Evolutionary conservation across 768 basidiomycete genomes (phyloP).

Genomic region (Strobilomyces echinocephalus): DNA sequence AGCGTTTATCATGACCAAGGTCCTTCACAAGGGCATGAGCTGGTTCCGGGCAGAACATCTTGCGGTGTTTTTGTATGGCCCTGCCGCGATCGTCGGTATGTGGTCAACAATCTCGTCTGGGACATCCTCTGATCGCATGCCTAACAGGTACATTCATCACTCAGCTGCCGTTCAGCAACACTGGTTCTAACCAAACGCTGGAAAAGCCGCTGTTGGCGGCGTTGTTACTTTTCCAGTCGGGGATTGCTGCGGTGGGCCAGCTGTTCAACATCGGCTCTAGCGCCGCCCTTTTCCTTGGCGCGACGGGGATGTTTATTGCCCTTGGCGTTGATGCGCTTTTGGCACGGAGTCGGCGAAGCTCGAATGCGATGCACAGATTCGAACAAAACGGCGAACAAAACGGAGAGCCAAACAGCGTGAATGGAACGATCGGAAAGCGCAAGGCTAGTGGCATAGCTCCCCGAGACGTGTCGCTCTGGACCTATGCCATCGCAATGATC

Average conservation of each 20-base stretch:
- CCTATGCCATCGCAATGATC: slow-evolving; percentile 58
- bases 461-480: slow-evolving; percentile 47
- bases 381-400: neutral
- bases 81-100: slow-evolving; percentile 68
- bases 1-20: slow-evolving; percentile 61
- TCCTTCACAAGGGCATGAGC: slow-evolving; percentile 67
- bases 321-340: slow-evolving; percentile 50
- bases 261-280: slow-evolving; percentile 68
- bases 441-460: slow-evolving; percentile 7
- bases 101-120: neutral
- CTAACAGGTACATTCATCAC: slow-evolving; percentile 54
- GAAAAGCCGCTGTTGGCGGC: slow-evolving; percentile 64
- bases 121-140: neutral
- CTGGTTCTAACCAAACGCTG: slow-evolving; percentile 27
- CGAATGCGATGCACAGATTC: neutral
- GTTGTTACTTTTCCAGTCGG: slow-evolving; percentile 55
- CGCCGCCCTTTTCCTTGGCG: slow-evolving; percentile 64
- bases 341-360: slow-evolving; percentile 21
- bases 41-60: slow-evolving; percentile 79
- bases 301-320: slow-evolving; percentile 51
- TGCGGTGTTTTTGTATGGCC: slow-evolving; percentile 66
- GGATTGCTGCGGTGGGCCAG: slow-evolving; percentile 57
- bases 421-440: neutral
- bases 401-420: slow-evolving; percentile 1
- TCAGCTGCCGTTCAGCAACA: slow-evolving; percentile 49